Evolutionary conservation across 768 basidiomycete species (phyloP).

Genomic region (Holtermanniella nyarrowii): DNA sequence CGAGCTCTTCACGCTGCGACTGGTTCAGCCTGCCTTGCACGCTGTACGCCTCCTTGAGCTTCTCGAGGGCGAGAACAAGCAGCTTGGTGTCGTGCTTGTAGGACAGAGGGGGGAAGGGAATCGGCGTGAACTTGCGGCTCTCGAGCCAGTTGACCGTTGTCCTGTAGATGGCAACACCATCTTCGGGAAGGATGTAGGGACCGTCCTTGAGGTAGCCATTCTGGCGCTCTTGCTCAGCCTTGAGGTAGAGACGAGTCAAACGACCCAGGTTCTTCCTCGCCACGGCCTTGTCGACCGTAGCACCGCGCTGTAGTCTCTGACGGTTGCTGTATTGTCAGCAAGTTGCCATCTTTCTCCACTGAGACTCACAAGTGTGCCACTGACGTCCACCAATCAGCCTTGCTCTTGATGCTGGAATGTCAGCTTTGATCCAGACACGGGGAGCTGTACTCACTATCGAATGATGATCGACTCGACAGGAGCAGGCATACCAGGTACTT

Average conservation of each 20-base stretch:
- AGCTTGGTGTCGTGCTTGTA: constrained; percentile 99
- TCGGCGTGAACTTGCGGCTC: constrained; percentile 89
- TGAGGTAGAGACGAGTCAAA: constrained; percentile 91
- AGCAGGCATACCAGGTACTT: constrained; percentile 93
- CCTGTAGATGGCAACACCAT: constrained; percentile 96
- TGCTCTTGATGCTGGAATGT: constrained; percentile 98
- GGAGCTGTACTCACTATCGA: too few relatives aligned
- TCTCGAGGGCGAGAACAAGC: constrained; percentile 90
- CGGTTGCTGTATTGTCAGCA: not conserved
- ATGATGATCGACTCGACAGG: constrained; percentile 98
- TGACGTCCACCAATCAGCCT: constrained; percentile 99
- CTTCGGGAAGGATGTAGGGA: constrained; percentile 96
- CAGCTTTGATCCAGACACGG: too few relatives aligned
- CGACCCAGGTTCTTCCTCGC: constrained; percentile 98
- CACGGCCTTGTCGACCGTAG: constrained; percentile 63
- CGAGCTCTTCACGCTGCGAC: constrained; percentile 94
- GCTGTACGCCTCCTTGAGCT: constrained; percentile 96
- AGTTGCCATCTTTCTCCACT: too few relatives aligned
- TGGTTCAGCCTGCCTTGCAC: constrained; percentile 97
- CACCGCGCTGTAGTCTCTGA: constrained; percentile 70
- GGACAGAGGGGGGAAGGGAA: constrained; percentile 97
- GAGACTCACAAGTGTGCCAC: constrained; percentile 98
- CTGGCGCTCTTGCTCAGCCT: constrained; percentile 97
- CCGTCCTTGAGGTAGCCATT: constrained; percentile 99
- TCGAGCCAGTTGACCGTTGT: constrained; percentile 99